Evolutionary conservation across 73 alveolate genomes (phyloP).

Genomic region (Tetrahymena borealis): DNA sequence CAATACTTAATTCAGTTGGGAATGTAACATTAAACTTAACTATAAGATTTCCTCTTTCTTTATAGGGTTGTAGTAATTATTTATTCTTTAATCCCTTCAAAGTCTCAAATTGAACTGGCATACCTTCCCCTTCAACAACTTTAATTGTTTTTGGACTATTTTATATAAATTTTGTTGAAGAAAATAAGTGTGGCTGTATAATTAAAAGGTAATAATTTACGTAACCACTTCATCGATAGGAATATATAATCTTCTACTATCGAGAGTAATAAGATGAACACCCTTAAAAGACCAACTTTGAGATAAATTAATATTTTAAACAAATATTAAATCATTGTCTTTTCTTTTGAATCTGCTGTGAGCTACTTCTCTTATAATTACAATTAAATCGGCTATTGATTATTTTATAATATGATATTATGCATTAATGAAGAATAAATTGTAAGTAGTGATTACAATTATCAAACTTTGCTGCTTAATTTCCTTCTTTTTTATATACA

Average conservation of each 20-base stretch:
- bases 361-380: constrained; percentile 60
- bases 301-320: constrained; percentile 53
- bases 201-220: background rate
- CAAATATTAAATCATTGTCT: constrained; percentile 73
- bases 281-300: constrained; percentile 75
- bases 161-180: background rate
- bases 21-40: background rate
- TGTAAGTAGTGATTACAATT: too few relatives aligned
- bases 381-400: constrained; percentile 51
- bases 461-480: constrained; percentile 58
- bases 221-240: constrained; percentile 73
- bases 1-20: background rate
- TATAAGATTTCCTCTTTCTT: background rate
- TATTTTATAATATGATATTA: background rate
- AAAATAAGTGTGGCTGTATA: background rate
- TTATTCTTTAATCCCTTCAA: background rate
- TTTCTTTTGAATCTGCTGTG: constrained; percentile 68
- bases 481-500: constrained; percentile 70
- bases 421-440: background rate
- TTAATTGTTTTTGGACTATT: constrained; percentile 70
- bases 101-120: constrained; percentile 65
- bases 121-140: constrained; percentile 79
- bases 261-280: constrained; percentile 40
- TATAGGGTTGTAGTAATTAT: background rate
- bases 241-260: constrained; percentile 27